Base-by-base conservation (phyloP, 345 rosid species). In the Psidium friedrichsthalianum region DNA sequence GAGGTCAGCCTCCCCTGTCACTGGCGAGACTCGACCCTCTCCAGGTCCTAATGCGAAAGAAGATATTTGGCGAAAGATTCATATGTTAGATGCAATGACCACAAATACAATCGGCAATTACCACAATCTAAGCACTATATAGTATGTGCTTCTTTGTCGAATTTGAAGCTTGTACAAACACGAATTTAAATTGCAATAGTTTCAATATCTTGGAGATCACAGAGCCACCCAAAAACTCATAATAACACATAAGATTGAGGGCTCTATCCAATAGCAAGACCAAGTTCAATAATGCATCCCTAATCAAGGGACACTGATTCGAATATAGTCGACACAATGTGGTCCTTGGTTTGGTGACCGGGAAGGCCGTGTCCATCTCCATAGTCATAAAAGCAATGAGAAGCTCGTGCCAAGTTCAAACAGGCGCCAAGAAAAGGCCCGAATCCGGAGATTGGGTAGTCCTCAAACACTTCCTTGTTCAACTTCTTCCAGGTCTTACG, bases 401-500 rank as follows among this genome's bases (percentile, higher is more conserved):
- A 83, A 6, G 58, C 59, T 11, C 89, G 44, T 16, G 69, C 86
- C 12, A 74, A 44, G 74, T 85, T 85, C 29, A 52, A 16, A 54
- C 83, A 85, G 8, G 52, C 55, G 8, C 16, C 1, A 16, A 76
- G 16, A 29, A 74, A 85, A 20, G 64, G 40, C 3, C 9, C 42
- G 10, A 27, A 32, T 14, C n/a, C 13, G 1, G 69, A 14, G 12
- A 74, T 1, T 15, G 69, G 55, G 52, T 55, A 10, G 54, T 78
- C 58, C 14, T 84, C 84, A 82, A 86, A 61, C n/a, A 82, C 29
- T 25, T 15, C 74, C 8, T 47, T 14, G 2, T 56, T 57, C 89
- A 87, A 82, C 7, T 7, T 82, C 87, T 87, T 87, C 89, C 85
- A 88, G 15, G 87, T 56, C 27, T 85, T 74, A 6, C 32, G 56